Base-by-base conservation (phyloP, 805 yeast species). In the Nakazawaea populi region DNA sequence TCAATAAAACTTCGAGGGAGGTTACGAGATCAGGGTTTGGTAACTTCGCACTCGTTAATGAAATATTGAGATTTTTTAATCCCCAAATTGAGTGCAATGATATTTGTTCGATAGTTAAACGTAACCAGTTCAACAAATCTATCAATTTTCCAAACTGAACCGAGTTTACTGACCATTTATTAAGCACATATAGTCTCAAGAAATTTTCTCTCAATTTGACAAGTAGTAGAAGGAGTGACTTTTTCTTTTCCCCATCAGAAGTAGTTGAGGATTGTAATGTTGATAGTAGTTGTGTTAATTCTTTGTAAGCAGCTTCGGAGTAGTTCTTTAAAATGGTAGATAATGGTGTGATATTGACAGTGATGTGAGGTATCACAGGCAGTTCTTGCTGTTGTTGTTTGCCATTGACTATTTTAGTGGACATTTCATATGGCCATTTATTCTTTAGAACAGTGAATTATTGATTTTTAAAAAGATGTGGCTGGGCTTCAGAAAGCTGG, bases 1-100 rank as follows among this genome's bases (percentile, higher is more conserved):
- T 73, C 40, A 82, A 79, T 49, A 91, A 72, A 0, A 94, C 96
- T 62, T 92, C 95, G 57, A 92, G 70, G 1, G 96, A 89, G 0
- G 98, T 91, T 28, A 83, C 76, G 24, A 94, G 65, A 66, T 94
- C 99, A 0, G 96, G 94, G 64, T 89, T 89, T 5, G 97, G 96
- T 48, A 92, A 69, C 60, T 95, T 91, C 0, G 99, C 98, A 31
- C 90, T 87, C 1, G 89, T 79, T 55, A 87, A 67, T n/a, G 85
- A 80, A 47, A 82, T 79, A 55, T 83, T 87, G 28, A 87, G 70
- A n/a, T 75, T 74, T 55, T 83, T 87, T 39, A 90, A 70, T 10
- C 86, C 83, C 69, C 83, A 77, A 18, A 85, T 79, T 69, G 83
- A 59, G 75, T 82, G 52, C 67, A 85, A 59, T 76, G 91, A 62